Conservation (phyloP, 2,329 filamentous ascomycete species). For the Botryotinia globosa region DNA sequence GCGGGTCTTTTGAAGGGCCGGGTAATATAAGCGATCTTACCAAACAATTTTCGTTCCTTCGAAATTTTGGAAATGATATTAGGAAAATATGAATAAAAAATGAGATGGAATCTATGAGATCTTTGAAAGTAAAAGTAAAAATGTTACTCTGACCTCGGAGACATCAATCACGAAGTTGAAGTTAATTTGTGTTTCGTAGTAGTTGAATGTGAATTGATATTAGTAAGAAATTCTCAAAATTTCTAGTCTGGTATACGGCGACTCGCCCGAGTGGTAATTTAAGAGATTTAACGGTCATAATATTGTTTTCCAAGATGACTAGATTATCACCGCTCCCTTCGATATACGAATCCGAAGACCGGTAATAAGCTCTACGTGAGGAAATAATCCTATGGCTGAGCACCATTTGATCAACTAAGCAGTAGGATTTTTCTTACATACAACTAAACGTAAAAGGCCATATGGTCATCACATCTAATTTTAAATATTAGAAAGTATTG, state of each 20-base stretch:
- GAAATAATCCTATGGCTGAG: not conserved
- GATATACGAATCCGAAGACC: not conserved
- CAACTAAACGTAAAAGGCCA: no score
- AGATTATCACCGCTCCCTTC: accelerated
- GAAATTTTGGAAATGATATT: not conserved
- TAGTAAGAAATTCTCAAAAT: not conserved
- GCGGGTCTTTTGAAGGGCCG: not conserved
- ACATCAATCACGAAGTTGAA: not conserved
- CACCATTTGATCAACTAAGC: not conserved
- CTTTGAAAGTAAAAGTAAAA: accelerated
- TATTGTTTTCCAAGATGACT: not conserved
- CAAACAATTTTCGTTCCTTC: not conserved
- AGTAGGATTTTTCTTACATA: not conserved
- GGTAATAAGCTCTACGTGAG: not conserved
- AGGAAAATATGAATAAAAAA: no score
- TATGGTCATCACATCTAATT: not conserved
- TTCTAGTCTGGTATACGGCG: not conserved
- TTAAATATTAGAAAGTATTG: not conserved
- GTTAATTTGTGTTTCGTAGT: not conserved
- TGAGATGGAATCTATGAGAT: no score
- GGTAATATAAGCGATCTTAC: not conserved
- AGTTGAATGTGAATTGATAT: not conserved
- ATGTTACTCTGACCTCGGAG: not conserved
- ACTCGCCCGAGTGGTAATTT: not conserved
- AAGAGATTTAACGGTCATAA: no score